Evolutionary conservation across 2,329 filamentous ascomycete genomes (phyloP).

Genomic region (Sclerotinia trifoliorum): DNA sequence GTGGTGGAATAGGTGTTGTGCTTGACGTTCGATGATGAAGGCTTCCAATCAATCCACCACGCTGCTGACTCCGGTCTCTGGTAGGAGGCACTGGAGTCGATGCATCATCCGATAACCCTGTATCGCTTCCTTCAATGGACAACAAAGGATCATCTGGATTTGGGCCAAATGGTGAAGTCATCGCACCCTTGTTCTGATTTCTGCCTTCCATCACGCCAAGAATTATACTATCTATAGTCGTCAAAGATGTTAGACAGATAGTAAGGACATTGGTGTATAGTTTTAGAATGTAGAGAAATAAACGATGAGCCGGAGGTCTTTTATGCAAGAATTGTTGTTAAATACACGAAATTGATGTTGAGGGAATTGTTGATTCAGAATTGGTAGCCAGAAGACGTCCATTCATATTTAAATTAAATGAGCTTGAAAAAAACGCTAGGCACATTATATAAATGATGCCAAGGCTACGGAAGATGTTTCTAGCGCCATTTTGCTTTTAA

Average conservation of each 20-base stretch:
- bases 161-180: not conserved
- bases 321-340: not conserved
- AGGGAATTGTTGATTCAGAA: not conserved
- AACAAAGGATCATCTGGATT: not conserved
- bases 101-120: not conserved
- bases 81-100: fast-evolving
- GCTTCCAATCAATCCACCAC: not conserved
- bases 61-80: not conserved
- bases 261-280: not conserved
- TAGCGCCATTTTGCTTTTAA: not conserved
- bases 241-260: not conserved
- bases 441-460: not conserved
- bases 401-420: not conserved
- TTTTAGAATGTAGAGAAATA: not conserved
- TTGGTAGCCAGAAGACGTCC: too few relatives aligned
- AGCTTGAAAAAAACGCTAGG: too few relatives aligned
- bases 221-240: not conserved
- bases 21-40: not conserved
- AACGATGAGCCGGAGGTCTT: too few relatives aligned
- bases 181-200: not conserved
- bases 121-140: not conserved
- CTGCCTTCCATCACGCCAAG: not conserved
- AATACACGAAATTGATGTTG: not conserved
- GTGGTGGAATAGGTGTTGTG: not conserved
- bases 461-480: not conserved